Evolutionary conservation across 176 grass and related monocot genomes (phyloP), one percentile per base, ranked within the genome.

Genomic region (Canna indica): DNA sequence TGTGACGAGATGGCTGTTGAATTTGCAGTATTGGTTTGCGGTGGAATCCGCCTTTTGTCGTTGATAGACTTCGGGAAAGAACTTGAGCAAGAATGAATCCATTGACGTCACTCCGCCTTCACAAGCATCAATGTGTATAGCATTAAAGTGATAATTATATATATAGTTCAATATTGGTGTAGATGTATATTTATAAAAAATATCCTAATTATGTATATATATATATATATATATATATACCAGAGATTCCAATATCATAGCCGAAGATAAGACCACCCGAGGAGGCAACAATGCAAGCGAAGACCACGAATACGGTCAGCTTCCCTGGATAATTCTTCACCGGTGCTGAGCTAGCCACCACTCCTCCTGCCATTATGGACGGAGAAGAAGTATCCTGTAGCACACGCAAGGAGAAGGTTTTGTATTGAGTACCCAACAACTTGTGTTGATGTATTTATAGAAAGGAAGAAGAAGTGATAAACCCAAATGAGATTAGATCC

Each of bases 251-350:
- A 70, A 88, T 78, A 25, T 88, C 85, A 26, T 88, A 88, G 59
- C 85, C 85, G 67, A 88, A 88, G 78, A 88, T 88, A 74, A 88
- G 85, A 0, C 85, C 85, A 2, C 85, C 85, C 48, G 78, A 83
- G 77, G 85, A 81, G 22, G 85, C 85, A 33, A 87, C 81, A 59
- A 87, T 35, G 56, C 85, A 87, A 58, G 85, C 83, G 57, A 87
- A 13, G 69, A 87, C 59, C 47, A 83, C 81, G 31, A 87, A 87
- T 69, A 87, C 63, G 46, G 85, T 87, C 47, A 87, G 77, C 64
- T 69, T 77, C 81, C 85, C 85, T 27, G 85, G 85, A 77, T 87
- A 87, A 41, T 87, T 81, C 69, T 87, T 87, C 41, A 5, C 64
- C 77, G 36, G 34, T 20, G 17, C 50, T 52, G 54, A 77, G 47